Evolutionary conservation across 2,329 filamentous ascomycete genomes (phyloP).

Genomic region (Xylariaceae sp.): DNA sequence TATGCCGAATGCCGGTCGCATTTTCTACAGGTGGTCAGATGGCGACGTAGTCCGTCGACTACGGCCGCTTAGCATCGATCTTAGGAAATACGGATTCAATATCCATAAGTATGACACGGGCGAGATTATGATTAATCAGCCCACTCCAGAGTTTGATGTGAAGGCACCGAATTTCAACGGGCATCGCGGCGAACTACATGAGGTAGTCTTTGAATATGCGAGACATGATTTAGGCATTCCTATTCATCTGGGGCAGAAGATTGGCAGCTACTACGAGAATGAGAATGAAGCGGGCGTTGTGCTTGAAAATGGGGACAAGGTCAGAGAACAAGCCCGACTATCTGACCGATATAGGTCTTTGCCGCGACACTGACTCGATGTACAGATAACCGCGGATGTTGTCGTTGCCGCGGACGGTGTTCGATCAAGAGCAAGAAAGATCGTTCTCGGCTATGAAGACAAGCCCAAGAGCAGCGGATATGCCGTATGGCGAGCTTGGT

Average conservation of each 20-base stretch:
- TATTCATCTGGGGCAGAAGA: constrained; percentile 51
- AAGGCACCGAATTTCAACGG: constrained; percentile 58
- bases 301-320: constrained; percentile 46
- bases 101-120: constrained; percentile 61
- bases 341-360: background rate
- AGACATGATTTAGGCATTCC: constrained; percentile 52
- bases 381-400: constrained; percentile 43
- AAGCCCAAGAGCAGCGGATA: constrained; percentile 51
- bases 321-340: constrained; percentile 19
- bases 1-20: constrained; percentile 58
- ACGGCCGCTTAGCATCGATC: constrained; percentile 50
- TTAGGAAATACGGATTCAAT: constrained; percentile 54
- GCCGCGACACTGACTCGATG: too few relatives aligned
- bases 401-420: constrained; percentile 57
- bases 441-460: constrained; percentile 50
- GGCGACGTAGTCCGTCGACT: constrained; percentile 47
- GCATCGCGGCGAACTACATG: constrained; percentile 59
- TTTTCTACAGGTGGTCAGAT: constrained; percentile 57
- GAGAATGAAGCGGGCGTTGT: constrained; percentile 49
- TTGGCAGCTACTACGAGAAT: constrained; percentile 55
- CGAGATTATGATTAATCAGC: constrained; percentile 58
- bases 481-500: constrained; percentile 54
- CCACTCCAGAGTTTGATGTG: constrained; percentile 40
- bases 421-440: constrained; percentile 48
- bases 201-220: constrained; percentile 57